Conservation (phyloP, 1,139 yeast genomes). For the Scheffersomyces illinoinensis region DNA sequence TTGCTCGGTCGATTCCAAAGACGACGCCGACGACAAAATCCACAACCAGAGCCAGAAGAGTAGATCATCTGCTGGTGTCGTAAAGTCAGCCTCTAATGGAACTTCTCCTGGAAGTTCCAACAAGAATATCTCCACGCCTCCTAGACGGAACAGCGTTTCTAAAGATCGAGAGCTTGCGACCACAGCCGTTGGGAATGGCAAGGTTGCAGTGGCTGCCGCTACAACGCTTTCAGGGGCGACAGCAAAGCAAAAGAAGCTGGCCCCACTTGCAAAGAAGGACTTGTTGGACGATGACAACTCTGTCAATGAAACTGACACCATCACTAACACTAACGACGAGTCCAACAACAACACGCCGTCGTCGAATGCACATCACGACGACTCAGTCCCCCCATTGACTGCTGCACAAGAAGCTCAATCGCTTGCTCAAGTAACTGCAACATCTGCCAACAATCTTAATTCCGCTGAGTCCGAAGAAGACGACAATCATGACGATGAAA, state of each 20-base stretch:
- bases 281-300: slow-evolving; percentile 43
- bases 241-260: slow-evolving; percentile 3
- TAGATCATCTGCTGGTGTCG: background rate
- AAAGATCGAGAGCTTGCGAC: background rate
- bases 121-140: slow-evolving; percentile 2
- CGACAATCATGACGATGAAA: slow-evolving; percentile 16
- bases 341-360: slow-evolving; percentile 12
- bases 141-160: background rate
- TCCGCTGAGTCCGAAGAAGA: slow-evolving; percentile 22
- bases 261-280: slow-evolving; percentile 21
- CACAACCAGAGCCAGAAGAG: slow-evolving; percentile 13
- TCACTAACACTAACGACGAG: slow-evolving; percentile 42
- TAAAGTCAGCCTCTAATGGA: slow-evolving; percentile 1
- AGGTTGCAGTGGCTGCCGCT: slow-evolving; percentile 3
- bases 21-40: slow-evolving; percentile 31
- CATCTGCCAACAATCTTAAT: slow-evolving; percentile 1
- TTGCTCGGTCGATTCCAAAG: slow-evolving; percentile 40
- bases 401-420: slow-evolving; percentile 1
- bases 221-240: slow-evolving; percentile 1
- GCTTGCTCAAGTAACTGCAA: slow-evolving; percentile 6
- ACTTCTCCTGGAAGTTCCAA: slow-evolving; percentile 1
- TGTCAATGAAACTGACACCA: slow-evolving; percentile 46
- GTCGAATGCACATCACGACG: slow-evolving; percentile 5
- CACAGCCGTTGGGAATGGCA: slow-evolving; percentile 1
- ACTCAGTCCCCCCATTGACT: slow-evolving; percentile 7